Base-by-base conservation (phyloP, 83 land plant species). In the Diphasiastrum complanatum region DNA sequence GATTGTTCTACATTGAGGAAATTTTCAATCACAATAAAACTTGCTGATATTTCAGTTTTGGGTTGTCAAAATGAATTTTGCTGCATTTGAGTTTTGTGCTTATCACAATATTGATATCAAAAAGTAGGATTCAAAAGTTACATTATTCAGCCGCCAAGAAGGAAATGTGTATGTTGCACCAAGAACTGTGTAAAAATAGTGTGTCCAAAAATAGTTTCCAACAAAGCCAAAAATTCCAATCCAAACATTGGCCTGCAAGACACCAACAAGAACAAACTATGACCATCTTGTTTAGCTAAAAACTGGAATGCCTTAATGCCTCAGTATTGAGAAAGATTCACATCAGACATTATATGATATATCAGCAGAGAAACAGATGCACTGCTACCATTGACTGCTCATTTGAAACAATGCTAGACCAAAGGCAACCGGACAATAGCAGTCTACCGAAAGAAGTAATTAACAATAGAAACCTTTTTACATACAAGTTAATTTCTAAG, bases 131-230 rank as follows among this genome's bases (percentile, higher is more conserved):
- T 18, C 5, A 34, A 49, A 3, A 16, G 85, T 80, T 79, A 92
- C 97, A 71, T 92, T 64, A 38, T 92, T 92, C 83, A 88, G 78
- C 73, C 51, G 82, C 83, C 85, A 92, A 38, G 97, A 92, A 2
- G 97, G 97, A 65, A 92, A 92, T 0, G 96, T 87, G 71, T 92
- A 92, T 4, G 87, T 78, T 54, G 97, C 97, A 33, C 97, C 97
- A 66, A 92, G 78, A 51, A 92, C 95, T n/a, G 79, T 85, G 75
- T 85, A 92, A 65, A 92, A 92, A 41, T 92, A 92, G 62, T 92
- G 97, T 30, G 97, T 92, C 97, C 95, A 92, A 56, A 92, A 92
- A 77, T 88, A 92, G 69, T 92, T 92, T 5, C 97, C 97, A 64
- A 87, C 97, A 68, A 80, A 92, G 33, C 97, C 93, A 60, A 92